Evolutionary conservation across 2,329 filamentous ascomycete genomes (phyloP).

Genomic region (Aspergillus sp.): DNA sequence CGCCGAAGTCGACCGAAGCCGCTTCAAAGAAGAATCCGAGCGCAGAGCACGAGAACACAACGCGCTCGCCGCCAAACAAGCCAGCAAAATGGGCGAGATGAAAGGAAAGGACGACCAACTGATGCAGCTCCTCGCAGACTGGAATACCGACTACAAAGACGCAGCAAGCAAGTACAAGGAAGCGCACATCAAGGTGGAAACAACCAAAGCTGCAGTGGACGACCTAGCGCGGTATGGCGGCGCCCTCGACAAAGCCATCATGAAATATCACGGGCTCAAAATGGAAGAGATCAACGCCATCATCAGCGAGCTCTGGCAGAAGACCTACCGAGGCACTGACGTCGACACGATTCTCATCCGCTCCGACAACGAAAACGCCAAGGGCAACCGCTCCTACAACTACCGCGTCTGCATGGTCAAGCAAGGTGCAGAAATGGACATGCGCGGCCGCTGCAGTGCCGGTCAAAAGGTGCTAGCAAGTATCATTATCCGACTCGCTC

Average conservation of each 20-base stretch:
- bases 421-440: slow-evolving; percentile 96
- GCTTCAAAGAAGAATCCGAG: slow-evolving; percentile 69
- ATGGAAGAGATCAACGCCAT: slow-evolving; percentile 98
- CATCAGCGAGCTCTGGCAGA: slow-evolving; percentile 93
- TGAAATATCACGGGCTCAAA: slow-evolving; percentile 93
- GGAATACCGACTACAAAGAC: slow-evolving; percentile 82
- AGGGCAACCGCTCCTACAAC: slow-evolving; percentile 83
- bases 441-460: slow-evolving; percentile 95
- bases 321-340: slow-evolving; percentile 94
- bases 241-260: slow-evolving; percentile 92
- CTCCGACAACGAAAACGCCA: slow-evolving; percentile 78
- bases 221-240: slow-evolving; percentile 80
- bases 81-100: slow-evolving; percentile 73
- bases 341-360: slow-evolving; percentile 95
- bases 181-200: slow-evolving; percentile 84
- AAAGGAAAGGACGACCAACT: slow-evolving; percentile 84
- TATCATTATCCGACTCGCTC: slow-evolving; percentile 94
- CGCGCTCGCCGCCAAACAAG: slow-evolving; percentile 69
- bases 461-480: slow-evolving; percentile 95
- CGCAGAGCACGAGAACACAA: slow-evolving; percentile 68
- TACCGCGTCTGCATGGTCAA: slow-evolving; percentile 99
- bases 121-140: slow-evolving; percentile 71
- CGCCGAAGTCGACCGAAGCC: slow-evolving; percentile 77
- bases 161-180: slow-evolving; percentile 80
- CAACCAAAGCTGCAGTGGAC: slow-evolving; percentile 88